phyloP scores from a whole-genome alignment of 2,329 filamentous ascomycete genomes.

The Calycina herbarum region DNA sequence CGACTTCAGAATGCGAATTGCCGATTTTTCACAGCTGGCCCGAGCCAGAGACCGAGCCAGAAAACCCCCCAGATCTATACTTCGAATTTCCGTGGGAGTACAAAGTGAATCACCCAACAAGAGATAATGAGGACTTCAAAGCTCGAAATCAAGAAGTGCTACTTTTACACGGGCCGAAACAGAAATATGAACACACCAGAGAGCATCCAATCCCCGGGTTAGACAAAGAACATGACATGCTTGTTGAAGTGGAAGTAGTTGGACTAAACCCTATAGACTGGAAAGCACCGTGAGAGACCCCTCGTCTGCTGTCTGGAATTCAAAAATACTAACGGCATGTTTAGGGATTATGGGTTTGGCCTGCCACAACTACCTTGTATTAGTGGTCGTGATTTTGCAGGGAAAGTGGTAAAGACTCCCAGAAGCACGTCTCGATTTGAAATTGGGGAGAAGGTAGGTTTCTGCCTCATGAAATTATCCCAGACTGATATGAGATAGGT shows the following conservation, averaged over 20 bases:
- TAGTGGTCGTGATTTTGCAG: slow-evolving; percentile 57
- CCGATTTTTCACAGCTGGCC: slow-evolving; percentile 29
- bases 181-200: slow-evolving; percentile 49
- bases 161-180: slow-evolving; percentile 49
- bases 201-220: slow-evolving; percentile 49
- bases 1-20: slow-evolving; percentile 7
- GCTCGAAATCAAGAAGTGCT: slow-evolving; percentile 46
- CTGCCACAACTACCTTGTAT: slow-evolving; percentile 35
- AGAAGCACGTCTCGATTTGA: slow-evolving; percentile 48
- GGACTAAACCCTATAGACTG: slow-evolving; percentile 79
- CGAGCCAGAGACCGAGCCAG: slow-evolving; percentile 27
- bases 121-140: slow-evolving; percentile 18
- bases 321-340: slow-evolving; percentile 62
- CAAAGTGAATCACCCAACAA: neutral
- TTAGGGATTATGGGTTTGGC: slow-evolving; percentile 40
- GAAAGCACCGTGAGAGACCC: slow-evolving; percentile 74
- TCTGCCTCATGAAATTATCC: neutral
- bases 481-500: neutral
- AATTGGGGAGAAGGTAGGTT: slow-evolving; percentile 47
- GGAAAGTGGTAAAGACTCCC: slow-evolving; percentile 56
- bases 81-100: slow-evolving; percentile 6
- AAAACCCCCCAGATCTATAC: slow-evolving; percentile 11
- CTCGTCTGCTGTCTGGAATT: slow-evolving; percentile 57
- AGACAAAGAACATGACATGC: slow-evolving; percentile 57
- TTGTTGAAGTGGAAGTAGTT: slow-evolving; percentile 59